phyloP scores from a whole-genome alignment of 345 rosid species.

The Lumnitzera littorea region DNA sequence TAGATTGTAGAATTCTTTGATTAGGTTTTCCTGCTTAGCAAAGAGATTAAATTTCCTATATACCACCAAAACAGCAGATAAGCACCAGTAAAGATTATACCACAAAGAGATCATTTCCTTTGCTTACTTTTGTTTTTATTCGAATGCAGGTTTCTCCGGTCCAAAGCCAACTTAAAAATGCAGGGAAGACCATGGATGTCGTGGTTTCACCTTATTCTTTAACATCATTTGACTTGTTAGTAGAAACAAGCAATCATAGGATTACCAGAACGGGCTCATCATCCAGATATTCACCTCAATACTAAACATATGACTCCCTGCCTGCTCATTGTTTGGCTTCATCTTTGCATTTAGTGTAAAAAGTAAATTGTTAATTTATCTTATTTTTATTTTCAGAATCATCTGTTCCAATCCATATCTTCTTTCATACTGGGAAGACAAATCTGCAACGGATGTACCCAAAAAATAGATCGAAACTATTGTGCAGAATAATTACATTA shows the following conservation, averaged over 20 bases:
- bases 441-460: too few relatives aligned
- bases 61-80: neutral
- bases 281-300: constrained; percentile 27
- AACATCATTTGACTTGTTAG: constrained; percentile 64
- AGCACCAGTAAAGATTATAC: neutral
- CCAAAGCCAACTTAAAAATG: constrained; percentile 26
- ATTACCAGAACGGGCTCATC: constrained; percentile 25
- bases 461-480: too few relatives aligned
- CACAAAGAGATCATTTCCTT: neutral
- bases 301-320: neutral
- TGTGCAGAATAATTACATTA: too few relatives aligned
- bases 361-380: too few relatives aligned
- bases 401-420: neutral
- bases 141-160: constrained; percentile 52
- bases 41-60: too few relatives aligned
- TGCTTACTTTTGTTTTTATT: neutral
- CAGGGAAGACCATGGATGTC: constrained; percentile 44
- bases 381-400: too few relatives aligned
- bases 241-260: constrained; percentile 31
- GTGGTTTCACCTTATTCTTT: constrained; percentile 56
- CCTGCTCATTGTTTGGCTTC: neutral
- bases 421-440: too few relatives aligned
- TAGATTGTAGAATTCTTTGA: too few relatives aligned
- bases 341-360: too few relatives aligned
- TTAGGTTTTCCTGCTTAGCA: neutral